Percentiles rank a stretch among this genome's conserved stretches.
Evolutionary conservation across 2,329 filamentous ascomycete species (phyloP).

Genomic region (Hymenoscyphus fructigenus): DNA sequence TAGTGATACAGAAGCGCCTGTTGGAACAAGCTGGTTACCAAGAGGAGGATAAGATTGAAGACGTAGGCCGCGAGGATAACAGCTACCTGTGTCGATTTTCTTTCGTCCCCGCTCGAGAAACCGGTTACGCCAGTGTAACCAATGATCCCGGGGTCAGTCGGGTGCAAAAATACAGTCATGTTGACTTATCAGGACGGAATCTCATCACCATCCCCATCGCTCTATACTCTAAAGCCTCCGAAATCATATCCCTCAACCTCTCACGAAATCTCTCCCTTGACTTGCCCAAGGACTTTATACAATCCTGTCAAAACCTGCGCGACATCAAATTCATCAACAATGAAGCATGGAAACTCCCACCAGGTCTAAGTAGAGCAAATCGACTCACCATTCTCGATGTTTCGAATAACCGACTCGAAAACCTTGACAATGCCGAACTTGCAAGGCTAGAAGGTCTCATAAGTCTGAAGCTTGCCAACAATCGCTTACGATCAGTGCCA

Average conservation of each 20-base stretch:
- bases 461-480: constrained; percentile 92
- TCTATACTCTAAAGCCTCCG: constrained; percentile 84
- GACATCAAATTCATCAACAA: constrained; percentile 97
- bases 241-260: constrained; percentile 93
- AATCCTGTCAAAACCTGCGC: constrained; percentile 83
- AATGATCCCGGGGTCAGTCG: constrained; percentile 81
- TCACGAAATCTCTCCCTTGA: constrained; percentile 90
- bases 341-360: constrained; percentile 81
- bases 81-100: constrained; percentile 96
- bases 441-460: constrained; percentile 72
- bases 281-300: constrained; percentile 93
- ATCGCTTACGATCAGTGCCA: constrained; percentile 77
- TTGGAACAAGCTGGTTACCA: constrained; percentile 91
- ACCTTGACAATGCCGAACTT: constrained; percentile 81
- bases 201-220: constrained; percentile 93
- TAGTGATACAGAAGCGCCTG: constrained; percentile 87
- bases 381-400: constrained; percentile 87
- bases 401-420: constrained; percentile 89
- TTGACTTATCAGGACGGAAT: constrained; percentile 87
- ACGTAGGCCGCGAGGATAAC: constrained; percentile 94
- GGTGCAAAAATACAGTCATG: constrained; percentile 87
- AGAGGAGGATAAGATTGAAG: constrained; percentile 81
- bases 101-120: constrained; percentile 86
- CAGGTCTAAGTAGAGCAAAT: constrained; percentile 77
- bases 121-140: constrained; percentile 68